phyloP scores from a whole-genome alignment of 1,139 yeast genomes.

The Hansenula sp. region DNA sequence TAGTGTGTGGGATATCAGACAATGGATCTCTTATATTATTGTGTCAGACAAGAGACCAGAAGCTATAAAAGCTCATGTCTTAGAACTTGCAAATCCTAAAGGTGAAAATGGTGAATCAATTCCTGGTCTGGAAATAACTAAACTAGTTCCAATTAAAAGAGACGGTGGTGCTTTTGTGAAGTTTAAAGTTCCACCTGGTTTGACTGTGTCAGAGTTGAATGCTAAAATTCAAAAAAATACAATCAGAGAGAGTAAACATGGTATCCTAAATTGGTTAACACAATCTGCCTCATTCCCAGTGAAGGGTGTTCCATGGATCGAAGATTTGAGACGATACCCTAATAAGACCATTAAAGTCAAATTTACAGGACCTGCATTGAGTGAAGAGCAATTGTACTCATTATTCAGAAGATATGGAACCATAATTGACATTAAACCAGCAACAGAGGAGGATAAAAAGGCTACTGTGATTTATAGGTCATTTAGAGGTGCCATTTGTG shows the following conservation, averaged over 20 bases:
- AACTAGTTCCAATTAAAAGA: constrained; percentile 62
- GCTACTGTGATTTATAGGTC: constrained; percentile 46
- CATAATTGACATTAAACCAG: constrained; percentile 69
- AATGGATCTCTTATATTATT: constrained; percentile 30
- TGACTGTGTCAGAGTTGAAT: constrained; percentile 46
- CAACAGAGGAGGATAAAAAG: constrained; percentile 31
- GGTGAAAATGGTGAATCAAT: constrained; percentile 29
- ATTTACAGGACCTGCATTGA: constrained; percentile 69
- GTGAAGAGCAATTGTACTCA: constrained; percentile 82
- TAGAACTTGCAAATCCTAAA: constrained; percentile 36
- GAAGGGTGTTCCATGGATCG: constrained; percentile 94
- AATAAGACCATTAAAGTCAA: constrained; percentile 56
- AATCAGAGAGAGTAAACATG: constrained; percentile 24
- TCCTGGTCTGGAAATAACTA: constrained; percentile 36
- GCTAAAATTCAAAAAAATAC: constrained; percentile 47
- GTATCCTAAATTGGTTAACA: constrained; percentile 30
- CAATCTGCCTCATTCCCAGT: constrained; percentile 62
- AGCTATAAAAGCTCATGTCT: constrained; percentile 32
- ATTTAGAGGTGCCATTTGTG: constrained; percentile 71
- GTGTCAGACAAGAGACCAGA: constrained; percentile 28
- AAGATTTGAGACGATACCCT: constrained; percentile 79
- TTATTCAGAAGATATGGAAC: constrained; percentile 84
- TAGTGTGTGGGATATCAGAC: constrained; percentile 33
- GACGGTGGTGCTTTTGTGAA: constrained; percentile 96
- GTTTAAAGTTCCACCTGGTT: constrained; percentile 52